Evolutionary conservation across 2,329 filamentous ascomycete genomes (phyloP), one percentile per base, ranked within the genome.

Genomic region (Calonectria montana): DNA sequence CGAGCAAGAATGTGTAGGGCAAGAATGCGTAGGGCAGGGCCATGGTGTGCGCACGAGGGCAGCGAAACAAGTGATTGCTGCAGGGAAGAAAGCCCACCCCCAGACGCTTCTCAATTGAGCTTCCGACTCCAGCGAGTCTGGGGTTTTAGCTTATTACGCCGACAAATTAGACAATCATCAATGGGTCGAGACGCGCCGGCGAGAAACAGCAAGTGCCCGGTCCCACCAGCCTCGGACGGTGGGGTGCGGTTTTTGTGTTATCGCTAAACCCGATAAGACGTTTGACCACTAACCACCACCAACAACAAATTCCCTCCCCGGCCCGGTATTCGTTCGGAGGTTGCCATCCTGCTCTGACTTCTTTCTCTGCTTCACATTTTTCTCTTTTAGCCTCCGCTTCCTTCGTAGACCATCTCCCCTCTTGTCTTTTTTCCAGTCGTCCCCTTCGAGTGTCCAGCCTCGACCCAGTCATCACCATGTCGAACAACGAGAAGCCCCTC

Each of bases 401-500:
- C 31, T 59, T 59, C 53, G 53, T 21, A 35, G n/a, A 35, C 45
- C 37, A 70, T 73, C 65, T 70, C 69, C 70, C 48, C 72, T 71
- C 62, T 57, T 57, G 61, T 65, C 65, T 65, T 31, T 45, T 45
- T 41, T 53, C 48, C 23, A 72, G n/a, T 71, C 64, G 59, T 64
- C 63, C 50, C 50, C 59, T 59, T 48, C 50, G 41, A 43, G 66
- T 65, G 57, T 67, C 57, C 57, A 50, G 61, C 65, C 48, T 16
- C 31, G 45, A 29, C 31, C 29, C 71, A 67, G 65, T 48, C 61
- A 69, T 74, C 78, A 75, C 69, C 64, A 78, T 78, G 73, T 74
- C 75, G 63, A 73, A 91, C 75, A 82, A 87, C 76, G 86, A 90
- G 65, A 93, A 95, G 87, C 94, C 96, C 71, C 91, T 98, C 78